Evolutionary conservation across 768 basidiomycete species (phyloP).

Genomic region (Tephrocybe rancida): DNA sequence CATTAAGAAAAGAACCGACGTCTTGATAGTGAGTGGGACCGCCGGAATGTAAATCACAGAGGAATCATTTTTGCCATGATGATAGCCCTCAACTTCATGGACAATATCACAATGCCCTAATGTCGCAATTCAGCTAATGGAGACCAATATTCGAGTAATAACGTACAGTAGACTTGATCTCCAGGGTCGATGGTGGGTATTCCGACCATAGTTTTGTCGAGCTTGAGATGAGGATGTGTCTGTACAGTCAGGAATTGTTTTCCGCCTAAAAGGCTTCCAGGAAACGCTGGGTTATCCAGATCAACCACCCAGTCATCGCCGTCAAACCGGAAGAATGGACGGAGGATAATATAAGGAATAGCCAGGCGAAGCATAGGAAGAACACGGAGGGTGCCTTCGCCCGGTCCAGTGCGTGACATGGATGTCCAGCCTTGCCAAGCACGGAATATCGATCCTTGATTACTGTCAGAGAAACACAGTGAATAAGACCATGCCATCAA

Average conservation of each 20-base stretch:
- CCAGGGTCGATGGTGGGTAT: constrained; percentile 63
- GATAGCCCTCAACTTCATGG: constrained; percentile 55
- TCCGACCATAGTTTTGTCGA: constrained; percentile 57
- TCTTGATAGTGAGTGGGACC: constrained; percentile 50
- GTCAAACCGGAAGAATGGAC: constrained; percentile 63
- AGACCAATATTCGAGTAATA: background rate
- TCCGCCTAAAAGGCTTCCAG: constrained; percentile 54
- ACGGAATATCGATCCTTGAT: constrained; percentile 55
- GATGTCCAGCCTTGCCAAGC: constrained; percentile 65
- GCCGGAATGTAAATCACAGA: constrained; percentile 62
- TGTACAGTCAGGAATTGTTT: constrained; percentile 55
- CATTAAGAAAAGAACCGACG: constrained; percentile 29
- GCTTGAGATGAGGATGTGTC: constrained; percentile 65
- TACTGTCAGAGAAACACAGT: constrained; percentile 27
- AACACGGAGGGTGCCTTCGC: constrained; percentile 67
- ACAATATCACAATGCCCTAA: constrained; percentile 58
- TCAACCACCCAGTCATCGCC: constrained; percentile 57
- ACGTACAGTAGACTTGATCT: constrained; percentile 61
- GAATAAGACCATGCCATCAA: constrained; percentile 11
- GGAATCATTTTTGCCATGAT: constrained; percentile 49
- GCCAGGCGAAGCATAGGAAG: constrained; percentile 57
- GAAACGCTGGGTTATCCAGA: constrained; percentile 51
- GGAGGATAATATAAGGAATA: constrained; percentile 62
- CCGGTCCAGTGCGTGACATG: constrained; percentile 53
- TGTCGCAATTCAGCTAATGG: background rate